Evolutionary conservation across 2,329 filamentous ascomycete species (phyloP).

Genomic region (Zalaria obscura): DNA sequence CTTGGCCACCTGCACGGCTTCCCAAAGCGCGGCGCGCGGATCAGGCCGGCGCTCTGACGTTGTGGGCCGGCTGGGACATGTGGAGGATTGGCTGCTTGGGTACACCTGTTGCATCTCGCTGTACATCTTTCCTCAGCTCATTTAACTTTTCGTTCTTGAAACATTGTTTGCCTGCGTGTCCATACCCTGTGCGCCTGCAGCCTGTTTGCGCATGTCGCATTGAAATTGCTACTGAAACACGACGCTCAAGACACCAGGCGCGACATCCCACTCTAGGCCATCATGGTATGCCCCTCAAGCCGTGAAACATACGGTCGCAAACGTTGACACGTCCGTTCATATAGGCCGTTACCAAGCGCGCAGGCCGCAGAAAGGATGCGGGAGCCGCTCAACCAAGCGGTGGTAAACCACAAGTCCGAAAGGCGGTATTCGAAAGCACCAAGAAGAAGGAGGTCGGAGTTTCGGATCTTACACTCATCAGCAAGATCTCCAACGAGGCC

Average conservation of each 20-base stretch:
- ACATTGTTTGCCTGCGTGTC: no score
- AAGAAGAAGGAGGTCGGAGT: slow-evolving; percentile 99
- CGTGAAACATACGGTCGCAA: not conserved
- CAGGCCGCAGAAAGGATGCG: slow-evolving; percentile 42
- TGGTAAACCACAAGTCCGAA: slow-evolving; percentile 63
- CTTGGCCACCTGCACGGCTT: no score
- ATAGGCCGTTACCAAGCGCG: slow-evolving; percentile 42
- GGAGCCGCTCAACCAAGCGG: slow-evolving; percentile 24
- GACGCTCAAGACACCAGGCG: not conserved
- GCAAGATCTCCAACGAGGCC: slow-evolving; percentile 96
- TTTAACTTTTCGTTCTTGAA: no score
- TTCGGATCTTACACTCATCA: slow-evolving; percentile 90
- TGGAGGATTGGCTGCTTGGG: no score
- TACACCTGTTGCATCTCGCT: no score
- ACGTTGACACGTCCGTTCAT: not conserved
- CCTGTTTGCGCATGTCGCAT: no score
- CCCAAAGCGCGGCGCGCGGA: no score
- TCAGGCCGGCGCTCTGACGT: no score
- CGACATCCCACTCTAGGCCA: not conserved
- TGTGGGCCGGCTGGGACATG: no score
- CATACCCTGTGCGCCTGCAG: no score
- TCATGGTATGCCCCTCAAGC: slow-evolving; percentile 1
- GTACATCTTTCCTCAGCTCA: no score
- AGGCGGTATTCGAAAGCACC: slow-evolving; percentile 85
- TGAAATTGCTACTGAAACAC: no score